Evolutionary conservation across 768 basidiomycete species (phyloP), one percentile per base, ranked within the genome.

Genomic region (Boletus rubescentipes): DNA sequence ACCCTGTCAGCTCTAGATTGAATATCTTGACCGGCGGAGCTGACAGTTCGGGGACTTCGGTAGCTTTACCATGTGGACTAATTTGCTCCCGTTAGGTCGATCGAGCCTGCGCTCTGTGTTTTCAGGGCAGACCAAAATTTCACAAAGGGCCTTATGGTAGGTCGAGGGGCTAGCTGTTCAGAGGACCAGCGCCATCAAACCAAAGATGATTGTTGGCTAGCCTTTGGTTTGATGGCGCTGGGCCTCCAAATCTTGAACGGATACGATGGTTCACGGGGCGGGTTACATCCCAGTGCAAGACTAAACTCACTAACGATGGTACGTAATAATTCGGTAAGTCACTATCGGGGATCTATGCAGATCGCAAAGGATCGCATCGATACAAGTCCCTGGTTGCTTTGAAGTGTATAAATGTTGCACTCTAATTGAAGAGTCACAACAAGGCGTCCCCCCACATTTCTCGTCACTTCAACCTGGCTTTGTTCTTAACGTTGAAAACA

Each of bases 381-480:
- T 43, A 29, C 18, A 31, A 53, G 61, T 26, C 65, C 64, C 61
- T 65, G 65, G 65, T 58, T 67, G 34, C 65, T 49, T 58, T 55
- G 46, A 65, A 48, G 46, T 45, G 46, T 51, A 67, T 65, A 65
- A 64, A 64, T 49, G 48, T 36, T 38, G 39, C 46, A 21, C 15
- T 29, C 10, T 51, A 20, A 44, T 49, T 39, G 36, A 60, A 18
- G 41, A 43, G 23, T 43, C 43, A 35, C 55, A 44, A 48, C 48
- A 55, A 41, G 15, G 48, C 26, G 29, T 37, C 35, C 44, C 43
- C 44, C 50, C 38, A 31, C 51, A 29, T 50, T 31, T 51, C 51
- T 51, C 34, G 42, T 49, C 35, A 41, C 15, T 10, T 20, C 59
- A 21, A 40, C 41, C 31, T n/a, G 36, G n/a, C 49, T 58, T 57